Evolutionary conservation across 495 filamentous ascomycete genomes (phyloP), one percentile per base, ranked within the genome.

Genomic region (Penicillium pulvis): DNA sequence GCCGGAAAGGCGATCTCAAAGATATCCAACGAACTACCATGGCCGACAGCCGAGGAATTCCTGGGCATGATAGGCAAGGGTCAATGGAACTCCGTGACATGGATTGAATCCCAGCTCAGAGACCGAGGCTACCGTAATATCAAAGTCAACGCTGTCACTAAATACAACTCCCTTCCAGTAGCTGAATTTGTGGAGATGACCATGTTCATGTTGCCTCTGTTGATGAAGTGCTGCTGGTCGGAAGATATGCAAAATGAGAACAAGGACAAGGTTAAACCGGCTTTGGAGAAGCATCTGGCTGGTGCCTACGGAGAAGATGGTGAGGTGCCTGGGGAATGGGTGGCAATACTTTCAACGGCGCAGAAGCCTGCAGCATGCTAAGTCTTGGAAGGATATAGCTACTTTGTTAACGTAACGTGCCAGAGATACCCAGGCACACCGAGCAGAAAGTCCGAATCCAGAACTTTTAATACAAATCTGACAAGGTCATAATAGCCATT

Each of bases 341-440:
- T 55, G 19, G 76, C 71, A 14, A 66, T 78, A 55, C 28, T 79
- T 17, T 71, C 73, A 3, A 75, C 69, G 17, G 70, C 59, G 8
- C 58, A 51, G 42, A 77, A 77, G 56, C 33, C 51, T 10, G 14
- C 9, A n/a, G 12, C 11, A 10, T 42, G 36, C 41, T 19, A 14
- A 10, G 16, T 36, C 19, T 52, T 30, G 48, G 4, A 2, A 51
- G 8, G 44, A 47, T 28, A 47, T 26, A 5, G 47, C 12, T 31
- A 33, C 16, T 51, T 51, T 19, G 20, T 19, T 51, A 31, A n/a
- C 11, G 28, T 30, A 31, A n/a, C 11, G 28, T 30, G 33, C 33
- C 23, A 41, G 39, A 6, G 39, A 41, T 41, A 41, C 14, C 4
- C 9, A 51, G 20, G 11, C 23, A 49, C 7, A 4, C 14, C 30